These are phyloP conservation scores for Phoma sp. DNA, from an alignment of 2,329 filamentous ascomycete genomes.

Conservation along the genomic window DNA sequence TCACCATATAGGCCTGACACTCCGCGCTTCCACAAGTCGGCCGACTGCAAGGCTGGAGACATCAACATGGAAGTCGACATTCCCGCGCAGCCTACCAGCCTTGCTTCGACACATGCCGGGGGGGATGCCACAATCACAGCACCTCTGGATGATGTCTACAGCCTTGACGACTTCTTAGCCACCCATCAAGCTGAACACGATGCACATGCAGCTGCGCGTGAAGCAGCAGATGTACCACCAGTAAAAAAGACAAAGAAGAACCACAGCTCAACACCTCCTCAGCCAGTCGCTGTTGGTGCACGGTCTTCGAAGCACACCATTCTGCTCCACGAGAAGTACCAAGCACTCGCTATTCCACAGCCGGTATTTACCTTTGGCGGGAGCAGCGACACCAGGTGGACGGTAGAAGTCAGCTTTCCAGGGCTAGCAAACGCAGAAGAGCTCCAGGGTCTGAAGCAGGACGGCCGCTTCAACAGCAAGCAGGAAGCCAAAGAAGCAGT, in stretches of 20 bases:
- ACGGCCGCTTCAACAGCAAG: slow-evolving; percentile 46
- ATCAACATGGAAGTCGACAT: slow-evolving; percentile 21
- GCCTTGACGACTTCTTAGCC: slow-evolving; percentile 30
- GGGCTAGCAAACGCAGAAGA: slow-evolving; percentile 19
- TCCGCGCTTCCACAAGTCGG: neutral
- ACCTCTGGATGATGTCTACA: slow-evolving; percentile 19
- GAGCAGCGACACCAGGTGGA: slow-evolving; percentile 24
- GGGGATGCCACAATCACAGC: neutral
- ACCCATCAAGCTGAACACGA: slow-evolving; percentile 12
- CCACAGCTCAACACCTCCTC: neutral
- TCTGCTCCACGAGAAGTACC: slow-evolving; percentile 34
- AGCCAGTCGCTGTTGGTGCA: slow-evolving; percentile 31
- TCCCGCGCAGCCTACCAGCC: neutral
- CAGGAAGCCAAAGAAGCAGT: slow-evolving; percentile 53
- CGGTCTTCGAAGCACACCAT: slow-evolving; percentile 24
- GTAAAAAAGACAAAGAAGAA: slow-evolving; percentile 16
- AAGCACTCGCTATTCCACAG: slow-evolving; percentile 30
- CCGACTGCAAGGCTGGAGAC: neutral
- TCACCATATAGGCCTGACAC: neutral
- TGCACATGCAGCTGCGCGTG: slow-evolving; percentile 13
- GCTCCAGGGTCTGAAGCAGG: slow-evolving; percentile 24
- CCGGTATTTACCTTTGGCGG: slow-evolving; percentile 30
- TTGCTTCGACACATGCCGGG: neutral
- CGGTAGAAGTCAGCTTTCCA: slow-evolving; percentile 31
- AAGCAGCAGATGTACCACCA: slow-evolving; percentile 9